phyloP scores from a whole-genome alignment of 1,284 basidiomycete species.

The Lentinus polychrous region DNA sequence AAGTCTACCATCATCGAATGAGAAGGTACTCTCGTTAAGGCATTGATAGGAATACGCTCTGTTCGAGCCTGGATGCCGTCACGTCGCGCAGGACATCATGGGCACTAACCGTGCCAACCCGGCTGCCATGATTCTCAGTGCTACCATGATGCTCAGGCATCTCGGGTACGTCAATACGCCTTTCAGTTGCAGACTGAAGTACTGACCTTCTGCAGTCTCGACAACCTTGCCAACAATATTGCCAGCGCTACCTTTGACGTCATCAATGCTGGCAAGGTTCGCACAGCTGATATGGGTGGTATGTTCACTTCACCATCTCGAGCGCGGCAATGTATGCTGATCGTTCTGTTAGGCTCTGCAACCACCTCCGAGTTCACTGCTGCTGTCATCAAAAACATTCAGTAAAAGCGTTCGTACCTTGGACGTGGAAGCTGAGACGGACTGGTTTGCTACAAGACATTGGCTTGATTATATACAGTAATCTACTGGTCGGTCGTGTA shows the following conservation, averaged over 20 bases:
- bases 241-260: conserved; percentile 92
- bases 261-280: conserved; percentile 83
- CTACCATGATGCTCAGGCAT: conserved; percentile 99
- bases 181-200: not conserved
- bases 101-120: conserved; percentile 98
- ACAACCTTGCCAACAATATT: conserved; percentile 92
- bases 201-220: conserved; percentile 50
- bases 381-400: conserved; percentile 75
- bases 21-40: not conserved
- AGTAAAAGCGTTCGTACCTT: conserved; percentile 13
- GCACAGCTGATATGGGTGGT: conserved; percentile 96
- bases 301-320: conserved; percentile 21
- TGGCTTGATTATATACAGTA: not conserved
- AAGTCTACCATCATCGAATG: conserved; percentile 22
- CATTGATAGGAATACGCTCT: conserved; percentile 82
- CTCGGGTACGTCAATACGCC: conserved; percentile 62
- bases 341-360: conserved; percentile 52
- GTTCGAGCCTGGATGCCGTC: conserved; percentile 98
- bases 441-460: conserved; percentile 10
- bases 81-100: conserved; percentile 98
- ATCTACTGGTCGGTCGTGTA: not conserved
- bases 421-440: conserved; percentile 8
- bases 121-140: conserved; percentile 94
- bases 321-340: conserved; percentile 11
- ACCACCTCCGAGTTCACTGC: conserved; percentile 91